Evolutionary conservation across 495 filamentous ascomycete species (phyloP).

Genomic region (Trichoderma gamsii): DNA sequence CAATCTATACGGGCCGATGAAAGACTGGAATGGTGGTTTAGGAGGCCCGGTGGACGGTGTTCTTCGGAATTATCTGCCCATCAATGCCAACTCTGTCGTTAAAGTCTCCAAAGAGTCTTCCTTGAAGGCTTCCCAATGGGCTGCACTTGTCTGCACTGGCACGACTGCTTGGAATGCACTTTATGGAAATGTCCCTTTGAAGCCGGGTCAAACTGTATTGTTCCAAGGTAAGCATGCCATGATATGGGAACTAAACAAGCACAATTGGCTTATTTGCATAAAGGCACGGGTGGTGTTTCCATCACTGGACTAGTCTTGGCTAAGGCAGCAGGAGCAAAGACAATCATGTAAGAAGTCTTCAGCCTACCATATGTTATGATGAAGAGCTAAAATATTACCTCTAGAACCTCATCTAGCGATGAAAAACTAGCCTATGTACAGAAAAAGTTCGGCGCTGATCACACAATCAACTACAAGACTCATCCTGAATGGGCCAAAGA

Average conservation of each 20-base stretch:
- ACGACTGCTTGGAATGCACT: background rate
- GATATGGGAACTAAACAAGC: background rate
- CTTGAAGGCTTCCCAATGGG: background rate
- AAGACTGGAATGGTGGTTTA: background rate
- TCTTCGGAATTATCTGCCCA: background rate
- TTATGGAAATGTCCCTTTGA: background rate
- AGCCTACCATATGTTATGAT: background rate
- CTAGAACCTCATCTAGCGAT: background rate
- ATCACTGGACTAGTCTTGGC: background rate
- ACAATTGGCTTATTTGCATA: background rate
- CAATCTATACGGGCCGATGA: background rate
- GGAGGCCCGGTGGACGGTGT: background rate
- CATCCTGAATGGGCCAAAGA: background rate
- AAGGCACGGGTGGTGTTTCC: background rate
- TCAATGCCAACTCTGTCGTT: background rate
- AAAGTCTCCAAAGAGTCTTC: background rate
- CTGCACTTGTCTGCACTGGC: background rate
- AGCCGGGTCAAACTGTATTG: background rate
- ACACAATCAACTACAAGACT: background rate
- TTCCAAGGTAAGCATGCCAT: background rate
- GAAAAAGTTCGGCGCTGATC: background rate
- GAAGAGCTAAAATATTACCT: background rate
- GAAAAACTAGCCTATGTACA: background rate
- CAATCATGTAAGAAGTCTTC: background rate
- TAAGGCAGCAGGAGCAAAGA: background rate